phyloP scores from a whole-genome alignment of 768 basidiomycete species.

The Auricularia heimuer region DNA sequence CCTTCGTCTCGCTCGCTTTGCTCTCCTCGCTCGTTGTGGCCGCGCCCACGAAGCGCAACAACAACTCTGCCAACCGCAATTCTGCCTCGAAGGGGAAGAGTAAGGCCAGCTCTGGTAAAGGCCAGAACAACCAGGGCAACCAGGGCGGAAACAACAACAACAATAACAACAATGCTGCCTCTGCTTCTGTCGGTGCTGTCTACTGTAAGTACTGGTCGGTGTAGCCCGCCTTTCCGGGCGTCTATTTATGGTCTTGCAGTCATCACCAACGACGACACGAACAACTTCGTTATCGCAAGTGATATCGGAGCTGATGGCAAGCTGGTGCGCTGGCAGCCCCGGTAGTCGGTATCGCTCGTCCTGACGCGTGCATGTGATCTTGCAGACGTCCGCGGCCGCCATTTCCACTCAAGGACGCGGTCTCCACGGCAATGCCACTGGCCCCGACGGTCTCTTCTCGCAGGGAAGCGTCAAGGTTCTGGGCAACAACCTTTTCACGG shows the following conservation, averaged over 20 bases:
- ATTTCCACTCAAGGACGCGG: slow-evolving; percentile 27
- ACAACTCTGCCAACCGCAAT: not conserved
- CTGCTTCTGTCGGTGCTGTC: not conserved
- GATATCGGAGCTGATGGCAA: slow-evolving; percentile 33
- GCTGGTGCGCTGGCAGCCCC: slow-evolving; percentile 13
- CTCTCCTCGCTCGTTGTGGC: slow-evolving; percentile 11
- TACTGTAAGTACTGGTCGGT: not conserved
- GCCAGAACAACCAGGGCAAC: not conserved
- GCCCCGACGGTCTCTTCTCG: slow-evolving; percentile 32
- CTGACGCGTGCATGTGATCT: not conserved
- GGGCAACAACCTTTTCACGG: slow-evolving; percentile 27
- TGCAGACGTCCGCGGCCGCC: slow-evolving; percentile 22
- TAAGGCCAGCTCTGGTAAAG: not conserved
- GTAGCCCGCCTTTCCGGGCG: not conserved
- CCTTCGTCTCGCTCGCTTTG: slow-evolving; percentile 1
- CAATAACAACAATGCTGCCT: not conserved
- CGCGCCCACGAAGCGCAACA: not conserved
- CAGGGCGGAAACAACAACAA: not conserved
- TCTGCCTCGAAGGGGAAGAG: not conserved
- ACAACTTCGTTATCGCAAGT: slow-evolving; percentile 35
- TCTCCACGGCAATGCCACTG: slow-evolving; percentile 25
- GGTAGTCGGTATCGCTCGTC: slow-evolving; percentile 13
- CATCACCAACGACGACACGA: slow-evolving; percentile 38
- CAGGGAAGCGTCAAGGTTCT: slow-evolving; percentile 32
- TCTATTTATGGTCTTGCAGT: slow-evolving; percentile 21